phyloP scores from a whole-genome alignment of 1,284 basidiomycete genomes.

The Ganoderma multipileum region DNA sequence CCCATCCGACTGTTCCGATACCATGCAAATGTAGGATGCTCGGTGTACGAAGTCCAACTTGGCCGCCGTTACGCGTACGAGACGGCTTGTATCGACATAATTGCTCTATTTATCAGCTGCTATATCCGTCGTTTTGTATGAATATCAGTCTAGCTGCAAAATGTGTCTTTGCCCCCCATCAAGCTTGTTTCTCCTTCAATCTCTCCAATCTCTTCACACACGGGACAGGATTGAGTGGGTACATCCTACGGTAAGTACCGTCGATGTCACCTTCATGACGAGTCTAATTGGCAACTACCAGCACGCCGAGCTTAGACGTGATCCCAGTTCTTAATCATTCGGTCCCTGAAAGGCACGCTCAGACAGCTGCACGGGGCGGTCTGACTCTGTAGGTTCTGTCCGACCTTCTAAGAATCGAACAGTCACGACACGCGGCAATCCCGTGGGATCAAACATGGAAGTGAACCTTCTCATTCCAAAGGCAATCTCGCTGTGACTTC shows the following conservation, averaged over 20 bases:
- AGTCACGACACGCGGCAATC: conserved; percentile 9
- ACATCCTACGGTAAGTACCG: neutral
- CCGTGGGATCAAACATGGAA: conserved; percentile 9
- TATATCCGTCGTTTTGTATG: conserved; percentile 27
- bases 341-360: neutral
- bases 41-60: conserved; percentile 26
- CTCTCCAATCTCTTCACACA: too few species aligned
- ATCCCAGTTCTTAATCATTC: neutral
- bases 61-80: conserved; percentile 23
- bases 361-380: neutral
- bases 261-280: neutral
- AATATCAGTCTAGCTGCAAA: conserved; percentile 15
- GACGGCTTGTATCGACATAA: conserved; percentile 30
- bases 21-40: conserved; percentile 23
- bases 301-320: neutral
- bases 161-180: neutral
- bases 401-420: neutral
- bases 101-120: conserved; percentile 37
- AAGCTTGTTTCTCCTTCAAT: neutral
- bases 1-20: conserved; percentile 20
- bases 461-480: neutral
- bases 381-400: neutral
- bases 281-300: neutral
- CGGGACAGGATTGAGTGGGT: neutral
- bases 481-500: conserved; percentile 2